Evolutionary conservation across 257 asterid species (phyloP).

Genomic region (Nicotiana sylvestris): DNA sequence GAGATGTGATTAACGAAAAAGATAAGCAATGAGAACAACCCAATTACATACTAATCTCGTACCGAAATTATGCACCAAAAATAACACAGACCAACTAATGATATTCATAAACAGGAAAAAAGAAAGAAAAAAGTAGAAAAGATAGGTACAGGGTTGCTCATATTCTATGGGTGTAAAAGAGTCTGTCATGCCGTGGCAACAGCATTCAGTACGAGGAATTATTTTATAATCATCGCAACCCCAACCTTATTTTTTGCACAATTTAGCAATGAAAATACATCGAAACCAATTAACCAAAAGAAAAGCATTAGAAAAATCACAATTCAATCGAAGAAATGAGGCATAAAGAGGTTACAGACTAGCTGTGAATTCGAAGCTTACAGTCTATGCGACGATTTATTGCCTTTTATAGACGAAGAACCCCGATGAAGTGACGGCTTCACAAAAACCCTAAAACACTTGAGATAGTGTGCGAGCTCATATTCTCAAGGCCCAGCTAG

Average conservation of each 20-base stretch:
- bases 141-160: slow-evolving; percentile 36
- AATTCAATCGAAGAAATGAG: background rate
- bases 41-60: no score
- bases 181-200: slow-evolving; percentile 65
- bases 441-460: background rate
- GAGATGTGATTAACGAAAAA: no score
- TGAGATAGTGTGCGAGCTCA: background rate
- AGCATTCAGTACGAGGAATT: slow-evolving; percentile 79
- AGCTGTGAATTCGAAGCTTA: background rate
- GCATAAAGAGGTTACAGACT: background rate
- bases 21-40: background rate
- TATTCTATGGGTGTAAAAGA: slow-evolving; percentile 74
- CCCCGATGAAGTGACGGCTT: background rate
- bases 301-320: background rate
- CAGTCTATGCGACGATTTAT: background rate
- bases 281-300: background rate
- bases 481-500: background rate
- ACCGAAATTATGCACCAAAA: no score
- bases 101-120: background rate
- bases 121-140: background rate
- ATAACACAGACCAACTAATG: background rate
- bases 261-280: background rate
- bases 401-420: background rate
- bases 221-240: slow-evolving; percentile 57
- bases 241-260: background rate